Conservation (phyloP, 805 yeast species). For the Kluyveromyces wickerhamii region DNA sequence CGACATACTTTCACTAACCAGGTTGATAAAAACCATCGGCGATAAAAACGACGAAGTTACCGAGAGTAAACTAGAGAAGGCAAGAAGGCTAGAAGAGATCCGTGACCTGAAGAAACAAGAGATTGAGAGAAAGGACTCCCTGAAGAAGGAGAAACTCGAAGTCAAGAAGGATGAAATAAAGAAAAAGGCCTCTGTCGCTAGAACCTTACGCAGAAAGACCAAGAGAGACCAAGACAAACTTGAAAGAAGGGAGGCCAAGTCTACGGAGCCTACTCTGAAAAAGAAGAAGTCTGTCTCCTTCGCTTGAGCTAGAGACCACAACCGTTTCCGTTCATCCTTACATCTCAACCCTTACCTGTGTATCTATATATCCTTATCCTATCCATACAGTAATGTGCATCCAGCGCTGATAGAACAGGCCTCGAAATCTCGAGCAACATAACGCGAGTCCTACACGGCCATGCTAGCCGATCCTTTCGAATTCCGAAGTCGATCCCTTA, state of each 20-base stretch:
- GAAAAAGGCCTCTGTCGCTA: conserved; percentile 61
- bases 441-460: too few relatives aligned
- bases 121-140: conserved; percentile 73
- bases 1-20: conserved; percentile 51
- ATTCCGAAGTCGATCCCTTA: too few relatives aligned
- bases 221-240: conserved; percentile 17
- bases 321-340: too few relatives aligned
- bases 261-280: conserved; percentile 17
- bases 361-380: too few relatives aligned
- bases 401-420: too few relatives aligned
- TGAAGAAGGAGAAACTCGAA: conserved; percentile 60
- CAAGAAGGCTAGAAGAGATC: conserved; percentile 81
- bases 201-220: conserved; percentile 58
- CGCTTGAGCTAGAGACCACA: conserved; percentile 36
- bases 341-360: too few relatives aligned
- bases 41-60: conserved; percentile 70
- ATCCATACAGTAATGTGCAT: too few relatives aligned
- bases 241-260: conserved; percentile 10
- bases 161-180: conserved; percentile 71
- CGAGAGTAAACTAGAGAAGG: conserved; percentile 85
- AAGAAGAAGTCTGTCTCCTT: conserved; percentile 39
- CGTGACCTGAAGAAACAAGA: conserved; percentile 82
- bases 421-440: too few relatives aligned
- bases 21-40: conserved; percentile 73
- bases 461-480: too few relatives aligned